Base-by-base conservation (phyloP, 768 basidiomycete genomes). In the Suillus hirtellus region DNA sequence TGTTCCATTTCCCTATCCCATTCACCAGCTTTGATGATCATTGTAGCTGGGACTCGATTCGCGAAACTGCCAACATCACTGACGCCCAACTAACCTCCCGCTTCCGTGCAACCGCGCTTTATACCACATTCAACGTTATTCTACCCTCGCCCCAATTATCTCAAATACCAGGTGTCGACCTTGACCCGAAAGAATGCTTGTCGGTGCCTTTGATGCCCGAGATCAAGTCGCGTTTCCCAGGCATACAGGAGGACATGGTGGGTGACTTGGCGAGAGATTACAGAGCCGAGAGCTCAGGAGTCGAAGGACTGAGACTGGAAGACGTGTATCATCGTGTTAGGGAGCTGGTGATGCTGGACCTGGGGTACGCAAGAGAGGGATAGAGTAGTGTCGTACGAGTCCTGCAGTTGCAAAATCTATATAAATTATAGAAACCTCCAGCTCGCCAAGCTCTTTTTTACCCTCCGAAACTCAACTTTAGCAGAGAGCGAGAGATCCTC, bases 41-140 rank as follows among this genome's bases (percentile, higher is more conserved):
- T 24, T 59, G 49, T 64, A 96, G 94, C 72, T 98, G 95, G 95
- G 77, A 86, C 59, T 72, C 76, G 10, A 88, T 98, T 52, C 84
- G 87, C 21, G 85, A 86, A 70, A 95, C 94, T 0, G 79, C 83
- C 4, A 88, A 89, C 62, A 78, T 93, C 31, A 88, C 89, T 2
- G 95, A 98, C 69, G 81, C 86, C 53, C 88, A 92, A 69, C 78
- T 95, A 61, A 89, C 84, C 67, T 80, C 83, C 4, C 82, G 90
- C n/a, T 86, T 92, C 67, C 83, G 84, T 46, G 78, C 76, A 62
- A 96, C 93, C 0, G 92, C 93, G 17, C 77, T 95, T 37, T 95
- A 89, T 74, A 72, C 81, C 11, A 89, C 91, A 0, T 79, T 95
- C 15, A 74, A 76, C 46, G 78, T 81, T 4, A 78, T 84, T 37